Conservation (phyloP, 331 rosid species). For the Erythrophleum ivorense region DNA sequence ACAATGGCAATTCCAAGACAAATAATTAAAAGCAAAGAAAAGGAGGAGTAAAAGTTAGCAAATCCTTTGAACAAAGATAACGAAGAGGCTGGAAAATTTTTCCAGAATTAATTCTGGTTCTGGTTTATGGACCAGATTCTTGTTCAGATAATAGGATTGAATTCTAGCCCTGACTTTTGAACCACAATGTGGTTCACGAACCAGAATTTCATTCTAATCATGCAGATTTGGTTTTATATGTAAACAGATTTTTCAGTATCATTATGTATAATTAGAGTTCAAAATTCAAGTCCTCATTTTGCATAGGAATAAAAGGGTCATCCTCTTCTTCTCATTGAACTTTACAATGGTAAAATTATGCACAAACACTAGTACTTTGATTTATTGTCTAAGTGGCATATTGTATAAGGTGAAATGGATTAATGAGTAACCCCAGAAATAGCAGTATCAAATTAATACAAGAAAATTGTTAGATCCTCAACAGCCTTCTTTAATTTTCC, state of each 20-base stretch:
- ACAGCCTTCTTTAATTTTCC: neutral
- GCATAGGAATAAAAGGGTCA: neutral
- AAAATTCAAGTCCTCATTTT: neutral
- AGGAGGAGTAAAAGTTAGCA: slow-evolving; percentile 35
- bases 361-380: neutral
- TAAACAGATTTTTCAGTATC: slow-evolving; percentile 20
- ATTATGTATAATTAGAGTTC: neutral
- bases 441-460: slow-evolving; percentile 13
- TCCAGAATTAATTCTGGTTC: no score
- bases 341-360: neutral
- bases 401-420: neutral
- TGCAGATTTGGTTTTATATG: slow-evolving; percentile 12
- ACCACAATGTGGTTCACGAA: no score
- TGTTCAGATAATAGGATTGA: no score
- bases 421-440: slow-evolving; percentile 12
- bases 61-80: slow-evolving; percentile 32
- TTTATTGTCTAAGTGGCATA: slow-evolving; percentile 6
- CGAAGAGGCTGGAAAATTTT: slow-evolving; percentile 15
- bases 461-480: slow-evolving; percentile 10
- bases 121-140: no score
- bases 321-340: neutral
- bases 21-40: neutral
- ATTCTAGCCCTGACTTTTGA: no score
- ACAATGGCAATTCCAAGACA: slow-evolving; percentile 69
- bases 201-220: neutral